Conservation (phyloP, 2,329 filamentous ascomycete species). For the Arachnomyces sp. region DNA sequence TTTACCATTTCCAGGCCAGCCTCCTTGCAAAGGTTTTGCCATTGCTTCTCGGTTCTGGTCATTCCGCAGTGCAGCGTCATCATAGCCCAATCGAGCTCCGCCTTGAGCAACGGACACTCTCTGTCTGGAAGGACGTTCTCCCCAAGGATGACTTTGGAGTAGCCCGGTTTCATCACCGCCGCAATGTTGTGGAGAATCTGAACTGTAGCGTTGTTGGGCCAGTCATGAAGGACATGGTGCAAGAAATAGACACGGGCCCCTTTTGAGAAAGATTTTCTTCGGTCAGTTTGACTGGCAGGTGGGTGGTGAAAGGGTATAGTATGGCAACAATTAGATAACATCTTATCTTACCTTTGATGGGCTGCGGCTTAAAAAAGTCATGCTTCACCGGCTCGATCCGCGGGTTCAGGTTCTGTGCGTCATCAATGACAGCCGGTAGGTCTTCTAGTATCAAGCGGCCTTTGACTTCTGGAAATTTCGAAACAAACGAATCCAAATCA, state of each 20-base stretch:
- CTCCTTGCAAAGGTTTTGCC: conserved; percentile 21
- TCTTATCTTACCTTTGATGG: conserved; percentile 40
- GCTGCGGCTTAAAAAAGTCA: conserved; percentile 43
- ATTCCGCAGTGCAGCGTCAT: conserved; percentile 25
- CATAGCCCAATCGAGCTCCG: conserved; percentile 32
- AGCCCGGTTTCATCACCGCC: conserved; percentile 20
- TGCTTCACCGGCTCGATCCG: conserved; percentile 30
- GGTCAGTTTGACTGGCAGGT: background rate
- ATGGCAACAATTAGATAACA: too few species aligned
- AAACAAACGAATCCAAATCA: conserved; percentile 31
- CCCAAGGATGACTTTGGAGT: conserved; percentile 35
- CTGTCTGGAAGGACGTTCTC: conserved; percentile 33
- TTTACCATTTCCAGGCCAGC: conserved; percentile 27
- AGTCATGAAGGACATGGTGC: conserved; percentile 32
- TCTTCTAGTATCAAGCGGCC: conserved; percentile 46
- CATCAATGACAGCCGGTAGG: conserved; percentile 30
- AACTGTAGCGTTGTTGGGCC: conserved; percentile 24
- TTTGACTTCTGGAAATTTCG: conserved; percentile 28
- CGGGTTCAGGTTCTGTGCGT: conserved; percentile 11
- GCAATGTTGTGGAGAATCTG: conserved; percentile 24
- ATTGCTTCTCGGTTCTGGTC: conserved; percentile 32
- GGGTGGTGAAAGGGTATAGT: background rate
- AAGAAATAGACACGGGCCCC: conserved; percentile 32
- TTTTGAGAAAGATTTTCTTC: conserved; percentile 7
- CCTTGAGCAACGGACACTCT: conserved; percentile 18